Evolutionary conservation across 306 rosid species (phyloP).

Genomic region (Oemleria cerasiformis): DNA sequence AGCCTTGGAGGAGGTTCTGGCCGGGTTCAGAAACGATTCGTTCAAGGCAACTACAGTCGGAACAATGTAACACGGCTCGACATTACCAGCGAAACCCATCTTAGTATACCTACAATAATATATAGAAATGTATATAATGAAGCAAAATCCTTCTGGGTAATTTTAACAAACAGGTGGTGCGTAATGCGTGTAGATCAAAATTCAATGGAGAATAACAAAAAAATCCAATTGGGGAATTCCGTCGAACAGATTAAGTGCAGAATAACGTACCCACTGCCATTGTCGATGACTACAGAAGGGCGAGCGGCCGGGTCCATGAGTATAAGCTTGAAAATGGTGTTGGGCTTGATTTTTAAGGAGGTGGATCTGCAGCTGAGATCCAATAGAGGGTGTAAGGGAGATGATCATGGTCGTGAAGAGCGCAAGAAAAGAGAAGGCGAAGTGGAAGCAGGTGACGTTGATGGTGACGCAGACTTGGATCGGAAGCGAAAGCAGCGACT

Average conservation of each 20-base stretch:
- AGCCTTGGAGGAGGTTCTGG: conserved; percentile 67
- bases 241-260: conserved; percentile 32
- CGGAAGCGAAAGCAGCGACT: conserved; percentile 61
- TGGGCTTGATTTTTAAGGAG: conserved; percentile 17
- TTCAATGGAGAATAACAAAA: neutral
- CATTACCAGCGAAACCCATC: conserved; percentile 98
- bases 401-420: conserved; percentile 71
- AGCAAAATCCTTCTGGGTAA: conserved; percentile 14
- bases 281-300: conserved; percentile 94
- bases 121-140: neutral
- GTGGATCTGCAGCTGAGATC: conserved; percentile 88
- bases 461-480: conserved; percentile 60
- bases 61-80: conserved; percentile 85
- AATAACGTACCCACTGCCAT: conserved; percentile 81
- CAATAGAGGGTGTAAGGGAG: conserved; percentile 41
- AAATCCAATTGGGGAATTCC: conserved; percentile 28
- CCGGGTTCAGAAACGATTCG: conserved; percentile 78
- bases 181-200: neutral
- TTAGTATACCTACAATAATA: conserved; percentile 70
- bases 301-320: conserved; percentile 94
- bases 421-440: conserved; percentile 22
- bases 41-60: conserved; percentile 90
- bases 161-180: conserved; percentile 25
- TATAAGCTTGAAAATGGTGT: conserved; percentile 14
- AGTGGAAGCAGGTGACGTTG: conserved; percentile 13